Evolutionary conservation across 805 yeast species (phyloP).

Genomic region (Brettanomyces bruxellensis): DNA sequence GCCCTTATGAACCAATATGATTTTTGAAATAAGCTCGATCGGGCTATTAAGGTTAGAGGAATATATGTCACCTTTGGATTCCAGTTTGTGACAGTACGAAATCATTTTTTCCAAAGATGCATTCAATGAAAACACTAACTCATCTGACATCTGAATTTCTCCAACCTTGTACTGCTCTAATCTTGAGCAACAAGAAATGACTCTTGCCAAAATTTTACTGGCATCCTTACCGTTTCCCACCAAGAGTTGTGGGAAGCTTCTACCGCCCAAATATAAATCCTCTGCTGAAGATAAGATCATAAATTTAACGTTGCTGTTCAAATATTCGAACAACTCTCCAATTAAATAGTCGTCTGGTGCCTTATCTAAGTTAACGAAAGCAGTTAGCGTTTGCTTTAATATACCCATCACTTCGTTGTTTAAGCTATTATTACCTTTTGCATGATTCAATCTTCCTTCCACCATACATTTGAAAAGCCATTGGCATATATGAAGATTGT

Average conservation of each 20-base stretch:
- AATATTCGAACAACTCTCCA: slow-evolving; percentile 31
- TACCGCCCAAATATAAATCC: slow-evolving; percentile 31
- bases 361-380: slow-evolving; percentile 9
- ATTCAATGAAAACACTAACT: slow-evolving; percentile 32
- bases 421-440: slow-evolving; percentile 6
- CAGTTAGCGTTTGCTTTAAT: slow-evolving; percentile 4
- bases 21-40: slow-evolving; percentile 41
- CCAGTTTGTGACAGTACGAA: slow-evolving; percentile 20
- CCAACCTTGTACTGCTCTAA: slow-evolving; percentile 8
- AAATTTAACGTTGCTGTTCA: slow-evolving; percentile 24
- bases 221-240: slow-evolving; percentile 19
- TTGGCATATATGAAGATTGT: slow-evolving; percentile 35
- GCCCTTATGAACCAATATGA: slow-evolving; percentile 48
- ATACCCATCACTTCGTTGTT: slow-evolving; percentile 4
- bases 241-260: slow-evolving; percentile 27
- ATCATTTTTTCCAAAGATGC: slow-evolving; percentile 30
- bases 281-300: slow-evolving; percentile 30
- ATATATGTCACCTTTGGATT: slow-evolving; percentile 8
- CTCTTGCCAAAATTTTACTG: slow-evolving; percentile 32
- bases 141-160: slow-evolving; percentile 24
- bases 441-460: slow-evolving; percentile 10
- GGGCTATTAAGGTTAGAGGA: slow-evolving; percentile 17
- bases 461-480: slow-evolving; percentile 26
- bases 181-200: slow-evolving; percentile 38
- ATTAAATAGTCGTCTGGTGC: slow-evolving; percentile 13